phyloP scores from a whole-genome alignment of 768 basidiomycete species.

The Auriscalpium vulgare region DNA sequence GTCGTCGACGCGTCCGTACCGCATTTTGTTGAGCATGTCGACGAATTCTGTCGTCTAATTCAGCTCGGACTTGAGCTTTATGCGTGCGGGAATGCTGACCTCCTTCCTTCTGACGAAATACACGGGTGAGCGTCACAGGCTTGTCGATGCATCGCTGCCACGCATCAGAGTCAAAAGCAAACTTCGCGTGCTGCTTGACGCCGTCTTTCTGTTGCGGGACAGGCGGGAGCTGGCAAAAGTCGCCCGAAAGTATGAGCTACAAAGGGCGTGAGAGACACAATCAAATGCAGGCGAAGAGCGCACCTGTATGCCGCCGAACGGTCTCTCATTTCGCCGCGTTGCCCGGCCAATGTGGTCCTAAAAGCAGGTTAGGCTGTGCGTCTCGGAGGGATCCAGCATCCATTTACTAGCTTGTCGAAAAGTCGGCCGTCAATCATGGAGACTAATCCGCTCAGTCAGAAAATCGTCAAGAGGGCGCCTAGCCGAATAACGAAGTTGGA shows the following conservation, averaged over 20 bases:
- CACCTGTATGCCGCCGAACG: conserved; percentile 88
- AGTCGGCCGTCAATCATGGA: conserved; percentile 82
- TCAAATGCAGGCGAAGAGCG: not conserved
- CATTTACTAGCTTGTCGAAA: conserved; percentile 71
- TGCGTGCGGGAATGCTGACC: conserved; percentile 23
- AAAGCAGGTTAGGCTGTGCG: too few species aligned
- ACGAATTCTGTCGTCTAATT: conserved; percentile 41
- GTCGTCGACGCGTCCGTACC: conserved; percentile 55
- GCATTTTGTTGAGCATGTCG: conserved; percentile 83
- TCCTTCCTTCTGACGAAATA: conserved; percentile 87
- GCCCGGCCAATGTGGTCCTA: conserved; percentile 25
- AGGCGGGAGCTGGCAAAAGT: conserved; percentile 89
- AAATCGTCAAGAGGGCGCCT: not conserved
- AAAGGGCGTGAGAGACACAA: conserved; percentile 1
- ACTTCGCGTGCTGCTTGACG: conserved; percentile 41
- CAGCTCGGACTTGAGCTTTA: not conserved
- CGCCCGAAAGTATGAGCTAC: conserved; percentile 77
- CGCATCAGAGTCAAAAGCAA: conserved; percentile 72
- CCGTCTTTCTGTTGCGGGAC: conserved; percentile 48
- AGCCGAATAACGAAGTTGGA: not conserved
- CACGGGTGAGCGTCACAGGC: conserved; percentile 52
- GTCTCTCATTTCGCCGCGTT: conserved; percentile 35
- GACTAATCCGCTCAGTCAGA: conserved; percentile 35
- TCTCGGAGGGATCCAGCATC: too few species aligned
- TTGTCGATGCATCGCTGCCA: conserved; percentile 61